phyloP scores from a whole-genome alignment of 331 rosid species.

The Erythrophleum ivorense region DNA sequence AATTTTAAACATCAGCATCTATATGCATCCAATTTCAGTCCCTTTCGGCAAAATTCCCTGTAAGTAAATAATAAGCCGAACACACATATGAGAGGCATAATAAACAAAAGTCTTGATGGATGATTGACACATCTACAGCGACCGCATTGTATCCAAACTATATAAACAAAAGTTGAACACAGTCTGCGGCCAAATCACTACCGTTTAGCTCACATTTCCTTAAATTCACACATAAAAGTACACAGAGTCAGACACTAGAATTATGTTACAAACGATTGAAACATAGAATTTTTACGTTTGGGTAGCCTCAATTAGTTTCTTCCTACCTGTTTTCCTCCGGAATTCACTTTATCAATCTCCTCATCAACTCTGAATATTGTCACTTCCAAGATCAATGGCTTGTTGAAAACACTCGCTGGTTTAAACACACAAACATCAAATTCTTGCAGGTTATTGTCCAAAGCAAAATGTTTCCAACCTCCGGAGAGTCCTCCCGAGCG shows the following conservation, averaged over 20 bases:
- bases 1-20: too few species aligned
- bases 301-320: not conserved
- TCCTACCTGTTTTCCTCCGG: constrained; percentile 38
- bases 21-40: too few species aligned
- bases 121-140: not conserved
- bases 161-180: constrained; percentile 1
- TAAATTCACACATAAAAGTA: not conserved
- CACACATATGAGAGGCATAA: not conserved
- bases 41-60: too few species aligned
- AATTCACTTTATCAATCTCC: constrained; percentile 34
- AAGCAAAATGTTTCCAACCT: constrained; percentile 66
- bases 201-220: not conserved
- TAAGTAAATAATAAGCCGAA: not conserved
- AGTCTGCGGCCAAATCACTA: constrained; percentile 5
- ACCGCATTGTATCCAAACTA: constrained; percentile 16
- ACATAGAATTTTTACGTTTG: not conserved
- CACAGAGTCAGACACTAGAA: not conserved
- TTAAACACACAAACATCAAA: constrained; percentile 68
- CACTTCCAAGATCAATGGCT: constrained; percentile 51
- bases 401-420: constrained; percentile 35
- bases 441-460: constrained; percentile 70
- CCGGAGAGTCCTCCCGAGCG: constrained; percentile 54
- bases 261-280: not conserved
- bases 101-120: not conserved
- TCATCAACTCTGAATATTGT: constrained; percentile 62